These are phyloP conservation scores for Venturia carpophila DNA, from an alignment of 2,329 filamentous ascomycete species.

Conservation along the genomic window DNA sequence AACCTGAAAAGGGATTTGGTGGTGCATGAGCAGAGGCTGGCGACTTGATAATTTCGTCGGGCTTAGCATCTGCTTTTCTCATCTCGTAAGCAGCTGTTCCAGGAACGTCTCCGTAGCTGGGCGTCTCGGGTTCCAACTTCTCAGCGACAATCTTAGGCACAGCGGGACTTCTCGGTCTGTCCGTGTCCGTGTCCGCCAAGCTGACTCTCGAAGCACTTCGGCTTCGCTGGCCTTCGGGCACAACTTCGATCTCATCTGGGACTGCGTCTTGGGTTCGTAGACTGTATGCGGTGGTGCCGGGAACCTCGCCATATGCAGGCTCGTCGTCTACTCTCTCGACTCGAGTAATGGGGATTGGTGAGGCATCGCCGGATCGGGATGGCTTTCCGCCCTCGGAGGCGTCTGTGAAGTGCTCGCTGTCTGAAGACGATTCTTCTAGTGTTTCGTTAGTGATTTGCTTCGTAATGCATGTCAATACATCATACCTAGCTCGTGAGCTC, in stretches of 20 bases:
- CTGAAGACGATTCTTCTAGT: conserved; percentile 35
- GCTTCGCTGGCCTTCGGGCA: conserved; percentile 36
- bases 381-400: conserved; percentile 49
- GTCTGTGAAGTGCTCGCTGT: conserved; percentile 58
- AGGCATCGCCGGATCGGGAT: conserved; percentile 37
- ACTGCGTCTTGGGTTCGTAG: conserved; percentile 52
- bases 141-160: conserved; percentile 55
- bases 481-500: conserved; percentile 49
- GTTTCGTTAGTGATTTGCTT: not conserved
- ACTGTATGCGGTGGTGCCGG: conserved; percentile 54
- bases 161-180: conserved; percentile 43
- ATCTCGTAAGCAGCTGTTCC: conserved; percentile 51
- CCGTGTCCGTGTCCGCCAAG: conserved; percentile 28
- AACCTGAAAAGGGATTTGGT: conserved; percentile 42
- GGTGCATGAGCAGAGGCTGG: conserved; percentile 23
- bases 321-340: conserved; percentile 55
- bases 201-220: conserved; percentile 35
- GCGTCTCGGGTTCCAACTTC: conserved; percentile 49
- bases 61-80: conserved; percentile 50
- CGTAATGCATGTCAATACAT: not conserved
- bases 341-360: conserved; percentile 53
- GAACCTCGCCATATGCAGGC: conserved; percentile 53
- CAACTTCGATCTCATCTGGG: conserved; percentile 55
- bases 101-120: conserved; percentile 54
- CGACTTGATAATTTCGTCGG: conserved; percentile 48